Conservation (phyloP, 2,329 filamentous ascomycete species). For the Aspergillus persii region DNA sequence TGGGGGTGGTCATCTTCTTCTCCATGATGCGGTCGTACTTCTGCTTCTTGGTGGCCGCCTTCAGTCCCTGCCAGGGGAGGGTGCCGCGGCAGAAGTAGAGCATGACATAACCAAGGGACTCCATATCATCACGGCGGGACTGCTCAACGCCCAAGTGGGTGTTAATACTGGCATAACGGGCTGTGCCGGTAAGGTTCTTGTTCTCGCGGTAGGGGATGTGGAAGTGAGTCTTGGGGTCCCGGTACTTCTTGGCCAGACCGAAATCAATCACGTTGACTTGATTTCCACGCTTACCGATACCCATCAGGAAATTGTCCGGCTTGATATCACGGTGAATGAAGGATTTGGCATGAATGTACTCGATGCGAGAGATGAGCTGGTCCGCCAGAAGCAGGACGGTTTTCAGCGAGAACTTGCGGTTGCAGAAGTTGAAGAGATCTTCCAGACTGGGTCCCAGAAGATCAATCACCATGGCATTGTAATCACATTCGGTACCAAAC, state of each 20-base stretch:
- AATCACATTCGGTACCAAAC: constrained; percentile 99
- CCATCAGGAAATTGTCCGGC: constrained; percentile 99
- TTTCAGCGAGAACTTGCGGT: constrained; percentile 99
- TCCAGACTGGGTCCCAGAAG: constrained; percentile 93
- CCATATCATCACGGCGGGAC: constrained; percentile 99
- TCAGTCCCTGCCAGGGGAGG: constrained; percentile 96
- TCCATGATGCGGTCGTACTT: constrained; percentile 99
- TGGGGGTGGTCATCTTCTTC: constrained; percentile 99
- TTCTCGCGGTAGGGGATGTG: constrained; percentile 99
- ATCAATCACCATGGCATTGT: constrained; percentile 99
- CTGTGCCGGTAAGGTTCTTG: constrained; percentile 99
- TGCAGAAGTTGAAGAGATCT: constrained; percentile 99
- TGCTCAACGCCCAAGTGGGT: constrained; percentile 98
- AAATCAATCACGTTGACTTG: constrained; percentile 99
- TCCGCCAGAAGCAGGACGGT: constrained; percentile 94
- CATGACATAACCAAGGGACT: constrained; percentile 98
- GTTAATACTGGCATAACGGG: constrained; percentile 98
- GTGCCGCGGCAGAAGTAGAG: constrained; percentile 99
- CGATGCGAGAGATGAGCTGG: constrained; percentile 97
- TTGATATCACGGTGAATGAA: constrained; percentile 99
- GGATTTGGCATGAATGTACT: constrained; percentile 99
- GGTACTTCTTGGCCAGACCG: constrained; percentile 98
- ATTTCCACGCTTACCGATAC: constrained; percentile 97
- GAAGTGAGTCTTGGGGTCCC: constrained; percentile 99
- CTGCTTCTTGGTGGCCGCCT: constrained; percentile 99